Conservation (phyloP, 1,284 basidiomycete species). For the Ceratobasidium papillatum region DNA sequence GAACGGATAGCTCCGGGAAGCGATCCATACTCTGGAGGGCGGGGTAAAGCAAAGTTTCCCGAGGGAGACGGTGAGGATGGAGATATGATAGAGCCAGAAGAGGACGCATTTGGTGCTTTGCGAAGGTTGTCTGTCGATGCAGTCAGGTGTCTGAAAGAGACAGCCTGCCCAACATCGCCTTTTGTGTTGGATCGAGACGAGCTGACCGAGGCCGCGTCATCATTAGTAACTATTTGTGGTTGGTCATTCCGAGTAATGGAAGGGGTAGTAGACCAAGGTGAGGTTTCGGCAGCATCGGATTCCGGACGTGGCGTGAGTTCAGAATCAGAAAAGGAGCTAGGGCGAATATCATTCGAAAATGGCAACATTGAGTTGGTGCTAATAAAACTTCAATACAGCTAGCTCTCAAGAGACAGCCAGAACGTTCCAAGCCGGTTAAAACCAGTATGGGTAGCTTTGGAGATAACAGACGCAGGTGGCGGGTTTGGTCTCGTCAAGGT, state of each 20-base stretch:
- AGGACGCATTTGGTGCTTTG: not conserved
- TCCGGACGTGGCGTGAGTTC: conserved; percentile 35
- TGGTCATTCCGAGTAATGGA: not conserved
- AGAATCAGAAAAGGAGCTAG: conserved; percentile 16
- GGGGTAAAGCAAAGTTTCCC: conserved; percentile 3
- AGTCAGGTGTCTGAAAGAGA: not conserved
- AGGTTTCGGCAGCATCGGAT: conserved; percentile 9
- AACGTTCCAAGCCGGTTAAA: too few relatives aligned
- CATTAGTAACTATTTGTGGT: not conserved
- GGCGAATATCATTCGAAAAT: not conserved
- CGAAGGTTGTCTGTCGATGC: conserved; percentile 2
- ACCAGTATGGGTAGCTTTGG: too few relatives aligned
- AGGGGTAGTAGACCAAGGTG: conserved; percentile 20
- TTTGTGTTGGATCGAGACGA: not conserved
- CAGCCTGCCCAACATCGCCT: not conserved
- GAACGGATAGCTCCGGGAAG: conserved; percentile 15
- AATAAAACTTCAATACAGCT: not conserved
- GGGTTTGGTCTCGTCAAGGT: not conserved
- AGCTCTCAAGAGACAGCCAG: not conserved
- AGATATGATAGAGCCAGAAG: conserved; percentile 16
- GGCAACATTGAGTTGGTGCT: not conserved
- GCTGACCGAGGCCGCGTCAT: conserved; percentile 3
- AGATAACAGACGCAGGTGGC: too few relatives aligned
- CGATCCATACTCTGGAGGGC: conserved; percentile 20
- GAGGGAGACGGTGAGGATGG: conserved; percentile 18